Evolutionary conservation across 805 yeast genomes (phyloP).

Genomic region (Nadsonia fulvescens): DNA sequence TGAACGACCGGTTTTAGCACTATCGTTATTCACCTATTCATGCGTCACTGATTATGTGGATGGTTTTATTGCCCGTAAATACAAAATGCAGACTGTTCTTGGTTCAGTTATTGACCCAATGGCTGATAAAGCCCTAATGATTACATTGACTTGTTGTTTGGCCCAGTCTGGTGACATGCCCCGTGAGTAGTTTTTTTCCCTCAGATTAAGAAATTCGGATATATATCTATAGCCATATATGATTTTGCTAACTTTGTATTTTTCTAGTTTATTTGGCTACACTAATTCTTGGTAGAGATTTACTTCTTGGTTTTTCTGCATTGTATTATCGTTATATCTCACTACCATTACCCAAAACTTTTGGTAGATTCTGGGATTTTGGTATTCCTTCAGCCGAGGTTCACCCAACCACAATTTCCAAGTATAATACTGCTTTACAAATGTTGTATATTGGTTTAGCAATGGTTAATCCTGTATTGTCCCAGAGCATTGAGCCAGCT

Average conservation of each 20-base stretch:
- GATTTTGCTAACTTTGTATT: too few species aligned
- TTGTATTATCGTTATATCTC: constrained; percentile 54
- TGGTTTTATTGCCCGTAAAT: constrained; percentile 77
- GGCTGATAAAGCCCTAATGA: constrained; percentile 87
- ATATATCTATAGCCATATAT: too few species aligned
- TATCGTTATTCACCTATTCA: constrained; percentile 63
- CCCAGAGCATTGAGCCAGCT: constrained; percentile 17
- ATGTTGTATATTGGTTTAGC: constrained; percentile 68
- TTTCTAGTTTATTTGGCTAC: constrained; percentile 29
- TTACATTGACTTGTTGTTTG: constrained; percentile 63
- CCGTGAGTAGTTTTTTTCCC: too few species aligned
- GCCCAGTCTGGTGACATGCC: constrained; percentile 60
- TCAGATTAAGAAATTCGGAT: too few species aligned
- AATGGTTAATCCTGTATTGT: constrained; percentile 35
- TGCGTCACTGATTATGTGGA: constrained; percentile 84
- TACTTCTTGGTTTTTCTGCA: constrained; percentile 53
- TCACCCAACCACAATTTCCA: constrained; percentile 71
- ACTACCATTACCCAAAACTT: constrained; percentile 58
- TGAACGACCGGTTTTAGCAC: constrained; percentile 45
- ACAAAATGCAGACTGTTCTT: constrained; percentile 55
- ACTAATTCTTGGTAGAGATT: constrained; percentile 72
- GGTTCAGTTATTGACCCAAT: constrained; percentile 90
- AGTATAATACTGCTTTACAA: constrained; percentile 79
- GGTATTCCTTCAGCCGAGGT: constrained; percentile 70
- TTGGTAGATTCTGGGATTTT: constrained; percentile 59